A percentile compares a stretch with the other conserved stretches of the same genome.
These are phyloP conservation scores for Gonium pectorale DNA, from an alignment of 139 green algal genomes.

Conservation along the genomic window DNA sequence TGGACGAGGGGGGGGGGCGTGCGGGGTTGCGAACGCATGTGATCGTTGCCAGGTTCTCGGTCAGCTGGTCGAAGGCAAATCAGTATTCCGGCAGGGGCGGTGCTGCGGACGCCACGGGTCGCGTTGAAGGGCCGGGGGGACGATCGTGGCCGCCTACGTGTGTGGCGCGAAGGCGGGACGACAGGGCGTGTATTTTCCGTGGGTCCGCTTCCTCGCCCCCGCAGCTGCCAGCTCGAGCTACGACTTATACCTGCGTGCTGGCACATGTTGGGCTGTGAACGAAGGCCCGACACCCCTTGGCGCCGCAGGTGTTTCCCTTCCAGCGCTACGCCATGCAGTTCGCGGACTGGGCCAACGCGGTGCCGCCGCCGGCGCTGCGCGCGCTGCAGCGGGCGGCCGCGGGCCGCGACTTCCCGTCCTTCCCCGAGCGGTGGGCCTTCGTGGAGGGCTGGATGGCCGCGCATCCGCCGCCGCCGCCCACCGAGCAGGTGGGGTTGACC, in stretches of 20 bases:
- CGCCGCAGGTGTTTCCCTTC: slow-evolving; percentile 63
- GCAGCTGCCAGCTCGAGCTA: not conserved
- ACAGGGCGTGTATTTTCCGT: not conserved
- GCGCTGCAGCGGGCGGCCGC: slow-evolving; percentile 1
- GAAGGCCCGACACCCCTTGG: not conserved
- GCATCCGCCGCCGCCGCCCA: not conserved
- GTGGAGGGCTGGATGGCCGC: not conserved
- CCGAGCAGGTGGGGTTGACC: no score
- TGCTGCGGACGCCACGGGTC: no score
- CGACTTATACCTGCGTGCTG: not conserved
- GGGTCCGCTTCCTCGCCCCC: not conserved
- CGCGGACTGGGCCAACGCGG: slow-evolving; percentile 60
- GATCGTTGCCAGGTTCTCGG: no score
- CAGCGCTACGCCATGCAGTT: slow-evolving; percentile 60
- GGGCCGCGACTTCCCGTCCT: slow-evolving; percentile 46
- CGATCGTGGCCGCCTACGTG: no score
- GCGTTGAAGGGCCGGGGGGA: no score
- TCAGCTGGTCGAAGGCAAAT: no score
- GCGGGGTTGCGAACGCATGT: no score
- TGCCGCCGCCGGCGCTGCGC: not conserved
- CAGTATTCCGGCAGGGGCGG: no score
- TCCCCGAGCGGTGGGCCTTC: slow-evolving; percentile 28
- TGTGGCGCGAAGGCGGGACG: no score
- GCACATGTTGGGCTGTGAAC: no score
- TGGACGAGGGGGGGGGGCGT: no score